phyloP scores from a whole-genome alignment of 2,329 filamentous ascomycete genomes.

The Akanthomyces dipterigenus region DNA sequence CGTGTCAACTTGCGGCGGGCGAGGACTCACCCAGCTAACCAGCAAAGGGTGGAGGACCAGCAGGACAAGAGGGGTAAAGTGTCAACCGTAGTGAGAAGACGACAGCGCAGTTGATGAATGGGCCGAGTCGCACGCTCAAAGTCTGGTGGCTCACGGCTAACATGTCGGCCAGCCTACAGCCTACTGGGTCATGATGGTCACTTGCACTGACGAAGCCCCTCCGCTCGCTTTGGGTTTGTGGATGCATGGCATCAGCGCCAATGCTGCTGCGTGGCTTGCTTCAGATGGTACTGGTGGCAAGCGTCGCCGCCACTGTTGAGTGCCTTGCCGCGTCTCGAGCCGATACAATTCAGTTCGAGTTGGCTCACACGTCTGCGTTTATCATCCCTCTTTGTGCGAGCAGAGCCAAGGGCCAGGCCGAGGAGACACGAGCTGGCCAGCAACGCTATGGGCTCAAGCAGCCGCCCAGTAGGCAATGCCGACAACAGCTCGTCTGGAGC shows the following conservation, averaged over 20 bases:
- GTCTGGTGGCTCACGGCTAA: neutral
- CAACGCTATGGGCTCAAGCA: neutral
- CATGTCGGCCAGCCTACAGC: neutral
- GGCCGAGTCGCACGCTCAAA: neutral
- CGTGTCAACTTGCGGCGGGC: constrained; percentile 2
- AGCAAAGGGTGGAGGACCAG: neutral
- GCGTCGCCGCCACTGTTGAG: too few species aligned
- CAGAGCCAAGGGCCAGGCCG: neutral
- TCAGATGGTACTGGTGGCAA: neutral
- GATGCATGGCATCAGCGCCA: neutral
- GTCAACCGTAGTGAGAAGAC: neutral
- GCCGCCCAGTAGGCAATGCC: neutral
- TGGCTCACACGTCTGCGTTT: neutral
- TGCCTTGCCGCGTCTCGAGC: neutral
- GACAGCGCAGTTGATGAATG: neutral
- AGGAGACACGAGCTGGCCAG: neutral
- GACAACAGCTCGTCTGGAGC: neutral
- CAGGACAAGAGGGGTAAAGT: too few species aligned
- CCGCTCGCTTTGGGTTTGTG: neutral
- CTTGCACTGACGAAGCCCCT: neutral
- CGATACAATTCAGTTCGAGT: neutral
- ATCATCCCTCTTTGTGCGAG: neutral
- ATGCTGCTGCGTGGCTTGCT: neutral
- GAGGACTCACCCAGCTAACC: neutral
- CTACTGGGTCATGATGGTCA: neutral